Conservation (phyloP, 176 grass and related monocot species). For the Melocanna baccifera region DNA sequence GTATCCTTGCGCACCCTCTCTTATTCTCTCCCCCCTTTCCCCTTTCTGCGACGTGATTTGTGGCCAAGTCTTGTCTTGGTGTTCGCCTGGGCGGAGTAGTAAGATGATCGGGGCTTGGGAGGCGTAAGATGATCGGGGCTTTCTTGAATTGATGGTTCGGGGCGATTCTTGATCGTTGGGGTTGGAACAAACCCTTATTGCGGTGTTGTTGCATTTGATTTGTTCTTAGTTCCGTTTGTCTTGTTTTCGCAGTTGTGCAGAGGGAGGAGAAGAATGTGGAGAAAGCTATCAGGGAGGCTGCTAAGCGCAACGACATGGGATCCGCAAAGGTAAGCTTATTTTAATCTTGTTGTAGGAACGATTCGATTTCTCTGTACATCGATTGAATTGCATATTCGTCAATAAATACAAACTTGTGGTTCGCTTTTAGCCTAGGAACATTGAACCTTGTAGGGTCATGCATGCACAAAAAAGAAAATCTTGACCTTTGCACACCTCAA, state of each 20-base stretch:
- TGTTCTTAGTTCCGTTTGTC: background rate
- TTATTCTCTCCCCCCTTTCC: background rate
- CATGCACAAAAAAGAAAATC: background rate
- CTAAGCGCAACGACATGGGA: conserved; percentile 88
- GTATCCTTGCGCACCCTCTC: background rate
- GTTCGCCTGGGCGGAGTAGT: no score
- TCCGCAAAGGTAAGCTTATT: conserved; percentile 58
- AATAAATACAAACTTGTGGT: background rate
- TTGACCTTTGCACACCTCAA: background rate
- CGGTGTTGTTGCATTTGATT: background rate
- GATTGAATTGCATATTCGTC: background rate
- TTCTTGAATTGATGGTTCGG: background rate
- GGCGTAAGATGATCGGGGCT: background rate
- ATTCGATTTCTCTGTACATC: background rate
- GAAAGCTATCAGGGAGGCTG: conserved; percentile 84
- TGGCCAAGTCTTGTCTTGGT: background rate
- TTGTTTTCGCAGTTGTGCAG: conserved; percentile 58
- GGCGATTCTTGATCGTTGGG: background rate
- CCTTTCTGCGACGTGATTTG: background rate
- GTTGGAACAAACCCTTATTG: background rate
- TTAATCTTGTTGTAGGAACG: background rate
- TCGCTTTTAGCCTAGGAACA: no score
- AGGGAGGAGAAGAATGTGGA: conserved; percentile 91
- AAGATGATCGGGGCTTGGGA: background rate
- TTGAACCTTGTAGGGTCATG: no score